Evolutionary conservation across 2,329 filamentous ascomycete genomes (phyloP).

Genomic region (Tothia fuscella): DNA sequence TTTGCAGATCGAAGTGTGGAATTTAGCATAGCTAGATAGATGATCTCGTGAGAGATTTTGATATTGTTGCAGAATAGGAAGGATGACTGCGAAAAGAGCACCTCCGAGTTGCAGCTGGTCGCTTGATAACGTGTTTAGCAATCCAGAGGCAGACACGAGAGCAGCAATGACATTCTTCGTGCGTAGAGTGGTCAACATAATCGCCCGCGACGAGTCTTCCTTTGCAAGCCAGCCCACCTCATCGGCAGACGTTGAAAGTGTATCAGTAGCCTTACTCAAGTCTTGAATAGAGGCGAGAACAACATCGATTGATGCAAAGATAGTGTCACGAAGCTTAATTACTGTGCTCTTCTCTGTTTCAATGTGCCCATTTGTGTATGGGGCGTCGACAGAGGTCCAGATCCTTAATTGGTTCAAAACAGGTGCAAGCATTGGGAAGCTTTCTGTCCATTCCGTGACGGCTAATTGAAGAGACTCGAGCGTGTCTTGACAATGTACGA

Average conservation of each 20-base stretch:
- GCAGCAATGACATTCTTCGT: background rate
- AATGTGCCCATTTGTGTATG: background rate
- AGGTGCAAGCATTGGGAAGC: conserved; percentile 12
- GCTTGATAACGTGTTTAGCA: background rate
- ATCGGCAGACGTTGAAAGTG: conserved; percentile 47
- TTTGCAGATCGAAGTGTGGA: conserved; percentile 61
- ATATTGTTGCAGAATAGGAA: conserved; percentile 69
- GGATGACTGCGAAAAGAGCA: conserved; percentile 47
- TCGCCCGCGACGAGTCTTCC: conserved; percentile 25
- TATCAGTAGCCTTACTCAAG: conserved; percentile 44
- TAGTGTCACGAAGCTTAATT: background rate
- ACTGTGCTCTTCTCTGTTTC: background rate
- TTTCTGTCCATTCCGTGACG: conserved; percentile 1
- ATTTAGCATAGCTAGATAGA: conserved; percentile 44
- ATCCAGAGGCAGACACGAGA: background rate
- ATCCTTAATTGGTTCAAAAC: conserved; percentile 12
- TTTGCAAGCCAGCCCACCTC: conserved; percentile 51
- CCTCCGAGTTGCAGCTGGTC: conserved; percentile 33
- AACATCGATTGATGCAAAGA: conserved; percentile 58
- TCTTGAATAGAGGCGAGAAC: conserved; percentile 72
- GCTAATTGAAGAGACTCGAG: background rate
- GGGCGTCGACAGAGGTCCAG: conserved; percentile 10
- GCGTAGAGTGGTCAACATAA: conserved; percentile 27
- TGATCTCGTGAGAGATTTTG: conserved; percentile 46
- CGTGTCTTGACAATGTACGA: background rate